phyloP scores from a whole-genome alignment of 2,329 filamentous ascomycete genomes.

The Clathrospora elynae region DNA sequence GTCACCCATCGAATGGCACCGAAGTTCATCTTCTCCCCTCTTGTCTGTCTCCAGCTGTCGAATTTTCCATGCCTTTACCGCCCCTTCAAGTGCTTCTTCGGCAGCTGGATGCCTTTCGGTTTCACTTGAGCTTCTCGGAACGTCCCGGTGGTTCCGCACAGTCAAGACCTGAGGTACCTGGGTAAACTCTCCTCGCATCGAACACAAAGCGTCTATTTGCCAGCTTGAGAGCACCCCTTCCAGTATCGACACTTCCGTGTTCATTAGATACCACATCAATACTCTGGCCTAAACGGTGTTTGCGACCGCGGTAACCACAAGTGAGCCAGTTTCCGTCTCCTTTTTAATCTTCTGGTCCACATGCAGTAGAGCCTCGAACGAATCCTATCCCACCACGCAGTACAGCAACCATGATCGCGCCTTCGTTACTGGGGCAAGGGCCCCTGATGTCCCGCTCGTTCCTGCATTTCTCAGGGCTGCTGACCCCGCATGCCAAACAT shows the following conservation, averaged over 20 bases:
- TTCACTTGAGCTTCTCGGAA: too few species aligned
- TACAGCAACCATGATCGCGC: conserved; percentile 2
- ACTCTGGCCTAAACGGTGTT: too few species aligned
- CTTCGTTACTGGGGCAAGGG: conserved; percentile 8
- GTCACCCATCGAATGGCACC: conserved; percentile 9
- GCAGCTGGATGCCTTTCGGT: neutral
- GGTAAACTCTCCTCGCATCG: too few species aligned
- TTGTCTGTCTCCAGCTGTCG: conserved; percentile 3
- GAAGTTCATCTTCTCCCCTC: conserved; percentile 2
- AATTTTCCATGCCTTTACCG: neutral
- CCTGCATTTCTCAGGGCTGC: conserved; percentile 16
- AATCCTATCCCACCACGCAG: too few species aligned
- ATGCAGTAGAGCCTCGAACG: too few species aligned
- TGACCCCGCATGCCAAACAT: conserved; percentile 15
- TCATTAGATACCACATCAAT: too few species aligned
- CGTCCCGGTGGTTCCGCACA: conserved; percentile 1
- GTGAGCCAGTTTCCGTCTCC: too few species aligned
- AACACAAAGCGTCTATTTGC: too few species aligned
- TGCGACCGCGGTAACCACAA: too few species aligned
- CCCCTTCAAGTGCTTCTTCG: neutral
- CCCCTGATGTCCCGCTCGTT: conserved; percentile 14
- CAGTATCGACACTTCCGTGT: too few species aligned
- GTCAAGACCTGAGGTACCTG: neutral
- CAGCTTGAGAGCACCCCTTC: too few species aligned
- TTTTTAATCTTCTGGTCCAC: too few species aligned